phyloP scores from a whole-genome alignment of 805 yeast species.

The Torulaspora gathmanii region DNA sequence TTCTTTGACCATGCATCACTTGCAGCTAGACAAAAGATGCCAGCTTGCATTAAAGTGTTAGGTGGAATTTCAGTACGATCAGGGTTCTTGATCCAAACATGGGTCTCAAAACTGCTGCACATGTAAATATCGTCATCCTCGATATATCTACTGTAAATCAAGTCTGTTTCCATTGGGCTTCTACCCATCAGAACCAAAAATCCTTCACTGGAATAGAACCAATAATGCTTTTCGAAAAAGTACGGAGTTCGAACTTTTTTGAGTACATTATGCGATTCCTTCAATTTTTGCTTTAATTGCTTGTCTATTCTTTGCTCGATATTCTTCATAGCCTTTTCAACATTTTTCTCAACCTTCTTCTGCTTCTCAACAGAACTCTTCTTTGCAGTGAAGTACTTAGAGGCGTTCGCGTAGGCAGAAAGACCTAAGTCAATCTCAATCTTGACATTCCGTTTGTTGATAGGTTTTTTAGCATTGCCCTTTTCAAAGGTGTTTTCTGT shows the following conservation, averaged over 20 bases:
- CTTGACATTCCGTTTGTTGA: conserved; percentile 34
- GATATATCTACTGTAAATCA: conserved; percentile 74
- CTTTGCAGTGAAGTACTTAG: conserved; percentile 71
- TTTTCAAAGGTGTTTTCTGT: conserved; percentile 13
- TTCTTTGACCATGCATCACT: conserved; percentile 90
- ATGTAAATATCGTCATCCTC: conserved; percentile 69
- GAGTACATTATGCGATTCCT: conserved; percentile 49
- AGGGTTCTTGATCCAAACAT: conserved; percentile 79
- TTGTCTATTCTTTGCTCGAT: conserved; percentile 73
- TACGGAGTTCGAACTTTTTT: conserved; percentile 64
- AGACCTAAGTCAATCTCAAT: conserved; percentile 63
- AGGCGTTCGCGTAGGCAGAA: conserved; percentile 86
- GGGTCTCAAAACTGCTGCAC: conserved; percentile 67
- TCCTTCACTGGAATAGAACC: conserved; percentile 92
- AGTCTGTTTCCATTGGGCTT: conserved; percentile 72
- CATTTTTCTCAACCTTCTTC: conserved; percentile 70
- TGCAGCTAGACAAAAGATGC: conserved; percentile 72
- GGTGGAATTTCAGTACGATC: conserved; percentile 76
- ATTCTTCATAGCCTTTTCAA: conserved; percentile 71
- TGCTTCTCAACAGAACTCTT: conserved; percentile 74
- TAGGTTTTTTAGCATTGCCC: conserved; percentile 8
- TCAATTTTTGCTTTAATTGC: conserved; percentile 62
- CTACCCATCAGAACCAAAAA: conserved; percentile 83
- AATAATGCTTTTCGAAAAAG: conserved; percentile 91
- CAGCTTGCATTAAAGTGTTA: conserved; percentile 83